phyloP scores from a whole-genome alignment of 768 basidiomycete genomes.

The Amanita molliuscula region DNA sequence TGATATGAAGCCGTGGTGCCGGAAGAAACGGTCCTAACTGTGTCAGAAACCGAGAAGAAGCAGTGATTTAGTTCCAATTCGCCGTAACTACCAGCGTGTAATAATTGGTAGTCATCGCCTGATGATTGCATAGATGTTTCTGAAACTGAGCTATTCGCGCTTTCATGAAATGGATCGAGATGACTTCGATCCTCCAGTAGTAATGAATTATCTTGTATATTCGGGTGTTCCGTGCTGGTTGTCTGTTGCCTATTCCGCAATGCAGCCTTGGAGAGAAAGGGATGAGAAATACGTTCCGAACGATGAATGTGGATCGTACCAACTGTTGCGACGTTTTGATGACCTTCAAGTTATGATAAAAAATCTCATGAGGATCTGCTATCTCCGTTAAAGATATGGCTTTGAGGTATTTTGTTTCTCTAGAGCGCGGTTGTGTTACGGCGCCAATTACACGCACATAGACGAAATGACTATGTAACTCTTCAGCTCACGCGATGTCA shows the following conservation, averaged over 20 bases:
- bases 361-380: conserved; percentile 17
- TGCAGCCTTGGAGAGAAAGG: background rate
- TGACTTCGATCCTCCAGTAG: background rate
- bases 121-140: background rate
- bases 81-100: background rate
- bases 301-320: conserved; percentile 6
- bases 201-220: background rate
- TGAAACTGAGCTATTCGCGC: background rate
- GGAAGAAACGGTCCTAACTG: background rate
- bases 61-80: conserved; percentile 2
- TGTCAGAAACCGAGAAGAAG: background rate
- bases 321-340: conserved; percentile 15
- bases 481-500: background rate
- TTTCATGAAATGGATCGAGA: background rate
- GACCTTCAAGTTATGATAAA: conserved; percentile 16
- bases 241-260: background rate
- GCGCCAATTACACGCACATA: conserved; percentile 15
- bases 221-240: background rate
- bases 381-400: conserved; percentile 11
- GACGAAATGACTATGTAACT: conserved; percentile 6
- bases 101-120: background rate
- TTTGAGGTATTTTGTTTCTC: conserved; percentile 13
- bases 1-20: background rate
- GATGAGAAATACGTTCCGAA: background rate
- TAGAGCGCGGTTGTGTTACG: conserved; percentile 10